Conservation (phyloP, 805 yeast species). For the Candida ascalaphidarum region DNA sequence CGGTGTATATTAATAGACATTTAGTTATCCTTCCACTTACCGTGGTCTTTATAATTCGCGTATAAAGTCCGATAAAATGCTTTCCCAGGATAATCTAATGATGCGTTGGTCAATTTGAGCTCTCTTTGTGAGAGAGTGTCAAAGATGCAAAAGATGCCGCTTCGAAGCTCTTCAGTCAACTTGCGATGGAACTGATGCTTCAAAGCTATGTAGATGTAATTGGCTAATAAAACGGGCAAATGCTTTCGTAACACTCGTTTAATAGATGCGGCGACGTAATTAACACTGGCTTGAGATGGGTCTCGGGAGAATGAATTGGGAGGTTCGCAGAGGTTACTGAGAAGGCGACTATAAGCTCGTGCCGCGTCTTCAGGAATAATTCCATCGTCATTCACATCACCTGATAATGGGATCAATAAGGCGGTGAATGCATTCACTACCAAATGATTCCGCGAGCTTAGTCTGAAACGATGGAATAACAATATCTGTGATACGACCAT, state of each 20-base stretch:
- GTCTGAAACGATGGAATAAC: constrained; percentile 59
- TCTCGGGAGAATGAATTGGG: constrained; percentile 17
- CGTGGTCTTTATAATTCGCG: constrained; percentile 64
- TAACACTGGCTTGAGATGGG: constrained; percentile 30
- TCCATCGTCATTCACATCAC: too few relatives aligned
- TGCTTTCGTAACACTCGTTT: constrained; percentile 58
- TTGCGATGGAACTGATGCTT: constrained; percentile 36
- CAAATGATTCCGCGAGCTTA: constrained; percentile 68
- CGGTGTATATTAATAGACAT: too few relatives aligned
- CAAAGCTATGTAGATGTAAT: constrained; percentile 50
- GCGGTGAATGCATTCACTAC: constrained; percentile 40
- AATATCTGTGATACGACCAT: constrained; percentile 53
- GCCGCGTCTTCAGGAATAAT: constrained; percentile 30
- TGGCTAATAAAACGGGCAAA: constrained; percentile 48
- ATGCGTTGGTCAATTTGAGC: constrained; percentile 49
- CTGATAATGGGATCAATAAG: constrained; percentile 39
- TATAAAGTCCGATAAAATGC: constrained; percentile 59
- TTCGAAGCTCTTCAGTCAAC: constrained; percentile 40
- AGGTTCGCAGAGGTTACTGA: constrained; percentile 72
- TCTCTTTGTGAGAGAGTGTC: constrained; percentile 66
- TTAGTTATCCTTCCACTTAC: constrained; percentile 70
- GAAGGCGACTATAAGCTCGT: constrained; percentile 43
- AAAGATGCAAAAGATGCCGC: constrained; percentile 55
- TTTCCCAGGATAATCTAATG: constrained; percentile 64
- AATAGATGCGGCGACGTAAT: constrained; percentile 45